Evolutionary conservation across 495 filamentous ascomycete species (phyloP).

Genomic region (Annulohypoxylon maeteangense): DNA sequence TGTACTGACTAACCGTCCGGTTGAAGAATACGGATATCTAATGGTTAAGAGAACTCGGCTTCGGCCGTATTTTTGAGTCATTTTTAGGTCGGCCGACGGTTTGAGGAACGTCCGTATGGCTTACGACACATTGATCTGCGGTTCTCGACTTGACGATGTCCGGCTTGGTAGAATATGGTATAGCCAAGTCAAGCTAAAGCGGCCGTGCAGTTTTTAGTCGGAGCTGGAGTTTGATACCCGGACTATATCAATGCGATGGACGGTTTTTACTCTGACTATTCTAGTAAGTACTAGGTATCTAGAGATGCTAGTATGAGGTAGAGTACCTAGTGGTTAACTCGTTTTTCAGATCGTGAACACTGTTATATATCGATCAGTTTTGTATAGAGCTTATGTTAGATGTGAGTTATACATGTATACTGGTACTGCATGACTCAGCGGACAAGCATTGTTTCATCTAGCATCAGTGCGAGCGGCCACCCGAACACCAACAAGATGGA

Average conservation of each 20-base stretch:
- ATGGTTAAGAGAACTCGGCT: background rate
- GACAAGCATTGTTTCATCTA: background rate
- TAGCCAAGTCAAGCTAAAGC: background rate
- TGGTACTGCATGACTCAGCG: background rate
- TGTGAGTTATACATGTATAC: background rate
- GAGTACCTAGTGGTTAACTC: background rate
- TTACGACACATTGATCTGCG: background rate
- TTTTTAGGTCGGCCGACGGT: slow-evolving; percentile 5
- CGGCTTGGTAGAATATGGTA: background rate
- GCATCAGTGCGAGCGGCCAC: background rate
- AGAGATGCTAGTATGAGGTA: background rate
- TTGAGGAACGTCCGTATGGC: background rate
- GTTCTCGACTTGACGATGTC: background rate
- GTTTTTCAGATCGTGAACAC: background rate
- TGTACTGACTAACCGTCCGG: background rate
- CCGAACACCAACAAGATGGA: background rate
- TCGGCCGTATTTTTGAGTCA: slow-evolving; percentile 1
- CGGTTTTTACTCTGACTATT: background rate
- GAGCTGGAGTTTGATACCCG: background rate
- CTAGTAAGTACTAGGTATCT: background rate
- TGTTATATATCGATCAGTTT: background rate
- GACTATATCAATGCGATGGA: background rate
- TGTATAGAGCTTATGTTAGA: background rate
- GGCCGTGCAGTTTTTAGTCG: background rate
- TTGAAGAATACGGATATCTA: background rate